phyloP scores from a whole-genome alignment of 2,329 filamentous ascomycete genomes.

The Plectosphaerella sp. region DNA sequence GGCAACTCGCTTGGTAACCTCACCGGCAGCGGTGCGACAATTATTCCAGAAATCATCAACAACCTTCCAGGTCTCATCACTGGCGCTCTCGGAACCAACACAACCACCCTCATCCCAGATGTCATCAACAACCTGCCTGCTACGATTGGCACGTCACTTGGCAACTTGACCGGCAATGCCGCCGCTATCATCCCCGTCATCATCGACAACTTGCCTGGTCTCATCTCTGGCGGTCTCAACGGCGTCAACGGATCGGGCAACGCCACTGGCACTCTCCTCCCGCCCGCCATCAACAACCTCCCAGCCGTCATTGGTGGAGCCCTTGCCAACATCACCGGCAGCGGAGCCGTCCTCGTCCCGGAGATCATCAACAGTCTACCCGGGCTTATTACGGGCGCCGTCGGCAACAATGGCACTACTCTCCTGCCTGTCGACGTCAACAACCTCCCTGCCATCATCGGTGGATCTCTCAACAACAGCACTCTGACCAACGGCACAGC shows the following conservation, averaged over 20 bases:
- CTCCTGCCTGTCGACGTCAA: background rate
- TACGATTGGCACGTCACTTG: background rate
- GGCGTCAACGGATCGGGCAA: no score
- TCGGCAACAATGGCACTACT: background rate
- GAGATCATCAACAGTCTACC: slow-evolving; percentile 1
- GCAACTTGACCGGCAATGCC: background rate
- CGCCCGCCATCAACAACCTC: background rate
- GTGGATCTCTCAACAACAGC: background rate
- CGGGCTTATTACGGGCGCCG: background rate
- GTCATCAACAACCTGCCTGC: background rate
- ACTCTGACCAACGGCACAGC: background rate
- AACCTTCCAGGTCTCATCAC: background rate
- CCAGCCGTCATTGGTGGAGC: background rate
- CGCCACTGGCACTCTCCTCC: background rate
- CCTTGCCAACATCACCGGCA: background rate
- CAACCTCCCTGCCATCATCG: background rate
- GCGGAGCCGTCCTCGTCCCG: background rate
- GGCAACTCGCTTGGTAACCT: background rate
- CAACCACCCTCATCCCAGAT: background rate
- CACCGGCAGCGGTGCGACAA: background rate
- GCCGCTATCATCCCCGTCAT: background rate
- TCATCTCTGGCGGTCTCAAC: background rate
- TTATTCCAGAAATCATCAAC: background rate
- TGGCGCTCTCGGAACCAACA: background rate
- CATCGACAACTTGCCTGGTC: background rate